Evolutionary conservation across 106 monocot species (phyloP), one percentile per base, ranked within the genome.

Genomic region (Ottelia alismoides): DNA sequence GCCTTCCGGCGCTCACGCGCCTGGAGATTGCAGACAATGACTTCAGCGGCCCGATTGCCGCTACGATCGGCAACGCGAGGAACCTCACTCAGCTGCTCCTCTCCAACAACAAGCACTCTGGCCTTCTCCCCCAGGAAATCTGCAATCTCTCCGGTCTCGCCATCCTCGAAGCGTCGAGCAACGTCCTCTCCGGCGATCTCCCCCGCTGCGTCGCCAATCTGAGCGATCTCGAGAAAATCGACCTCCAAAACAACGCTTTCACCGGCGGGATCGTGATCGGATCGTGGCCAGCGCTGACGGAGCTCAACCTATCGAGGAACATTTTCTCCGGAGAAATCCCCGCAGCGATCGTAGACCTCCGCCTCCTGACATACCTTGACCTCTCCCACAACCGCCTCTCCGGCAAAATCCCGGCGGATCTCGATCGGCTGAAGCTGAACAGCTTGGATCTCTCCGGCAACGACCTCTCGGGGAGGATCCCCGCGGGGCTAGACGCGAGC

Each of bases 311-410:
- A 12, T 82, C 76, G 0, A n/a, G 54, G 25, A 81, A 81, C 52
- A 24, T 17, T 2, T 76, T 76, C 52, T 68, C 81, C 40, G 76
- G 81, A 23, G 45, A 31, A 25, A 76, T 81, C 24, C 64, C 75
- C 0, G 50, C 7, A 3, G 16, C 45, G 16, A 21, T 81, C 0
- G 67, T 71, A 0, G 27, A 56, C 0, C 57, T 81, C 2, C 81
- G 76, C 19, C 68, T 72, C 3, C 75, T 81, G 22, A 72, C 72
- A 11, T 81, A 81, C 55, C 72, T 81, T 18, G 81, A 81, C 40
- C 81, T 81, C 24, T 76, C 76, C 22, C 3, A 14, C 1, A 81
- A 81, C 61, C 45, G 9, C 3, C 63, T 81, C 19, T 35, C 72
- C 64, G 81, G 81, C 25, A 28, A 64, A 21, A 76, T 81, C 30